Base-by-base conservation (phyloP, 116 monocot genomes). In the Dioscorea cayenensis region DNA sequence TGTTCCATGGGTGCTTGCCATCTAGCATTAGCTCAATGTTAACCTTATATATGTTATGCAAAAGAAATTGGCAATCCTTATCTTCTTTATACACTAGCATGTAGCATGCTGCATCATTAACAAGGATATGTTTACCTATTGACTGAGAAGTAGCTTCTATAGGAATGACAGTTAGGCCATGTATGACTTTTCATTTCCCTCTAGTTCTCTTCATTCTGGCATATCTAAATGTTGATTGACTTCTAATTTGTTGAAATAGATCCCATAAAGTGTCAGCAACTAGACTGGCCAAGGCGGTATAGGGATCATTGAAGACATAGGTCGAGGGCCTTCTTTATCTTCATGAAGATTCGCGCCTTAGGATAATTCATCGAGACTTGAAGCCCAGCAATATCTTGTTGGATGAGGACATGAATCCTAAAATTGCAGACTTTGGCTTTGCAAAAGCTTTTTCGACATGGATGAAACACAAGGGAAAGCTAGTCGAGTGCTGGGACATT, bases 381-480 rank as follows among this genome's bases (percentile, higher is more conserved):
- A 80, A 80, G 52, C 60, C 76, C 2, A 76, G 76, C 49, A 81
- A 76, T 7, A 19, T 83, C 10, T 66, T 72, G 51, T 55, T 81
- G 21, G 66, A 81, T 12, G 60, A 22, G 6, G 50, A 76, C n/a
- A 72, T 81, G 76, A 75, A 66, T 43, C 76, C 76, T 7, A 81
- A 75, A 66, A 81, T 81, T 14, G 67, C 72, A 2, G 76, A 72
- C 23, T 75, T 76, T 68, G 81, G 76, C 58, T 32, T 81, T 3
- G 72, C 81, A n/a, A 76, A 76, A 64, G 49, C 69, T 77, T 0
- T 0, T 77, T 77, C 37, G 36, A 3, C 5, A 65, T 18, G 17
- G 73, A 82, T 14, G 69, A 77, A 58, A 71, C 77, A 14, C 36
- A 68, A 19, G 21, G 49, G 0, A 65, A 29, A 6, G 73, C 70